Evolutionary conservation across 2,329 filamentous ascomycete genomes (phyloP), one percentile per base, ranked within the genome.

Genomic region (Verticillium isaacii): DNA sequence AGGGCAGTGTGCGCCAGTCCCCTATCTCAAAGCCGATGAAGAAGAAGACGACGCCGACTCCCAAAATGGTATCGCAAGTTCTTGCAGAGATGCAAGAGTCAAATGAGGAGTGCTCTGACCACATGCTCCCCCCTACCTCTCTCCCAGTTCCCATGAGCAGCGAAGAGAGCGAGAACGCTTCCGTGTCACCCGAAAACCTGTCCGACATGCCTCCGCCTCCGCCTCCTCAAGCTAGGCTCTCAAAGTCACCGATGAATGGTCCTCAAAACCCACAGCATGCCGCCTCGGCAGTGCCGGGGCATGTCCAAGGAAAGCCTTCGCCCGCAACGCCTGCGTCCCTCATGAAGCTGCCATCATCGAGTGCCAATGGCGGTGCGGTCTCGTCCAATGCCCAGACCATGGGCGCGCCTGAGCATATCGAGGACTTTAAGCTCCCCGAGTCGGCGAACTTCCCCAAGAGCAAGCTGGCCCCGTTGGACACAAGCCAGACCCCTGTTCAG

Each of bases 291-390:
- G 57, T 70, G 9, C 66, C 64, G 60, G 68, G 64, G 58, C 66
- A 68, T 45, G 68, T 72, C 3, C 70, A 73, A 32, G 77, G 76
- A 25, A 80, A 79, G 59, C 79, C 77, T 68, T 85, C 87, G 59
- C 91, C 91, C 12, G 93, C 92, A 1, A 96, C 93, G 0, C 93
- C 93, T 1, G 92, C 93, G 9, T 96, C 93, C 7, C 77, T 97
- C 62, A 97, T 97, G 90, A 89, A 87, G 68, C 81, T 94, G 54
- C 82, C 81, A 3, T 81, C 83, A 32, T 84, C 84, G 68, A 80
- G 79, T 68, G 74, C 78, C 59, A 84, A 83, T 23, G 62, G 62
- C 14, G 64, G 63, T 14, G 34, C 64, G 65, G 80, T 79, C 61
- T 72, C 75, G 15, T 75, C 80, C 34, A 72, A 72, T 63, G 67